Percentiles rank a stretch among this genome's conserved stretches.
phyloP scores from a whole-genome alignment of 495 filamentous ascomycete species.

The Gamarada debralockiae region DNA sequence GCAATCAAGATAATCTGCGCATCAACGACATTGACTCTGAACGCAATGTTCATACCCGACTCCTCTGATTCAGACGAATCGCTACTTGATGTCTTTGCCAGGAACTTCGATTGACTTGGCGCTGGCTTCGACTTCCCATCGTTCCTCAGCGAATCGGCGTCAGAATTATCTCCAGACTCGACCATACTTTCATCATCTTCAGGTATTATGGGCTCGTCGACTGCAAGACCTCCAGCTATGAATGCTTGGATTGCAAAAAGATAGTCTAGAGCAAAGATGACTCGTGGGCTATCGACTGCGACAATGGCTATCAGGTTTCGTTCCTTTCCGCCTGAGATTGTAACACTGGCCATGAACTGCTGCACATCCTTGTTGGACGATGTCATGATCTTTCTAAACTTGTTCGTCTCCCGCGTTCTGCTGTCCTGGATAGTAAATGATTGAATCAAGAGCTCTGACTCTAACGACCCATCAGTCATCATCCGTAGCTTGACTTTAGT shows the following conservation, averaged over 20 bases:
- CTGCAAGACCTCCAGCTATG: constrained; percentile 61
- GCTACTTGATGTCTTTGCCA: constrained; percentile 6
- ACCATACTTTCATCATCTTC: constrained; percentile 50
- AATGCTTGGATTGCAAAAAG: constrained; percentile 86
- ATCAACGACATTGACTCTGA: constrained; percentile 90
- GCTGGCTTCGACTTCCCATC: constrained; percentile 1
- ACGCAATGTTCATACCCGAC: constrained; percentile 70
- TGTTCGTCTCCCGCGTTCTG: constrained; percentile 79
- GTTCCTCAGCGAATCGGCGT: constrained; percentile 43
- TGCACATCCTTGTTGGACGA: constrained; percentile 89
- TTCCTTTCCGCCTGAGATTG: constrained; percentile 83
- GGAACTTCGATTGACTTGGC: constrained; percentile 3
- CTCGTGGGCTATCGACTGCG: constrained; percentile 91
- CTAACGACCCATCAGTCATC: constrained; percentile 86
- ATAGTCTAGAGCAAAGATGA: constrained; percentile 95
- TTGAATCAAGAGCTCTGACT: constrained; percentile 90
- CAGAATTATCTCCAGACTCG: constrained; percentile 57
- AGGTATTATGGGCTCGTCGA: constrained; percentile 54
- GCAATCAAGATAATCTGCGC: constrained; percentile 94
- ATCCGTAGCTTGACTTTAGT: constrained; percentile 91
- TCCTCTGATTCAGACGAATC: constrained; percentile 26
- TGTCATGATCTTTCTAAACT: constrained; percentile 97
- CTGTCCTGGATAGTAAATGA: constrained; percentile 94
- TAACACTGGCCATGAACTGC: constrained; percentile 96
- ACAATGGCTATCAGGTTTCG: constrained; percentile 84